Base-by-base conservation (phyloP, 75 land plant genomes). In the Adiantum capillusveneris region DNA sequence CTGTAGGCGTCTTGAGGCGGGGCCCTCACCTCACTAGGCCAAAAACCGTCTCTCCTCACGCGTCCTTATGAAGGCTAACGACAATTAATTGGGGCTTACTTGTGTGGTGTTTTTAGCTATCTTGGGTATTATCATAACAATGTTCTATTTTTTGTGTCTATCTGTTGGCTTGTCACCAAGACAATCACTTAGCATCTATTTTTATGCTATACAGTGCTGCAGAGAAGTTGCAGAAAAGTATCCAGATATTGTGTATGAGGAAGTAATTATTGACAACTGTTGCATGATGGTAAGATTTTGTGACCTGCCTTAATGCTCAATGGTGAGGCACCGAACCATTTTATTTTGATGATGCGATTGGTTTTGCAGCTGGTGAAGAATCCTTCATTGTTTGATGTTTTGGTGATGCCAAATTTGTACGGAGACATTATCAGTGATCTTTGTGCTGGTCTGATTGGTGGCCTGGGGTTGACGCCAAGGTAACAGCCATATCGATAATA, bases 391-490 rank as follows among this genome's bases (percentile, higher is more conserved):
- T 94, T 94, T 75, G 98, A 94, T 74, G 98, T 94, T 37, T 65
- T 86, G 68, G 96, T 80, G 68, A 90, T 90, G 96, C 98, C 96
- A 1, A 94, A 94, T 54, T 81, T 94, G 31, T 94, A 94, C 65
- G 98, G 98, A 53, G 96, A 94, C 67, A 90, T 94, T 27, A 84
- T 94, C 72, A 90, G 91, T 74, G 96, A 94, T 69, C 83, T 90
- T 25, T 86, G 88, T 86, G 98, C 96, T 68, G 98, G 98, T 20
- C 78, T 94, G 61, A 82, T 90, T 66, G 98, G 98, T 11, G 98
- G 96, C 11, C 59, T 90, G 52, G 98, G 98, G 11, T 71, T 94
- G 71, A 94, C 96, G 41, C 98, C 98, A 29, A 94, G 98, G 98
- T 85, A 82, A 31, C 9, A 9, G 37, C 3, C 3, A 34, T n/a